A percentile compares a stretch with the other conserved stretches of the same genome.
Conservation (phyloP, 208 protist species). For the Paratrypanosoma confusum region DNA sequence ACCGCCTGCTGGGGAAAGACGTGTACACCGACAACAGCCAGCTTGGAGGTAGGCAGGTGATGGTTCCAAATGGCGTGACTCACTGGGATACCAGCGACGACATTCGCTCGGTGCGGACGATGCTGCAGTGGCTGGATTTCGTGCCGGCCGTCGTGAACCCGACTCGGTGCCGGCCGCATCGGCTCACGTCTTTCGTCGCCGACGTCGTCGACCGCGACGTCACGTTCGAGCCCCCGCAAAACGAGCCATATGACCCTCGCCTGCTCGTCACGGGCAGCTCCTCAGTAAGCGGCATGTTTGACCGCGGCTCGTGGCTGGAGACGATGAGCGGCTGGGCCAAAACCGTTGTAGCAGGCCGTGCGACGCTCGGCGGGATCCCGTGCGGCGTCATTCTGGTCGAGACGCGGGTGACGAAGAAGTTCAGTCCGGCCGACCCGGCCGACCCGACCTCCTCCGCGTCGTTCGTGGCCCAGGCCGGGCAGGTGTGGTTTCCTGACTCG, state of each 20-base stretch:
- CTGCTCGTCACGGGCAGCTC: slow-evolving; percentile 50
- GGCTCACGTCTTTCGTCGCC: slow-evolving; percentile 14
- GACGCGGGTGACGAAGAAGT: slow-evolving; percentile 89
- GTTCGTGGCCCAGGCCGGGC: slow-evolving; percentile 74
- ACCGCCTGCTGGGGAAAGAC: slow-evolving; percentile 91
- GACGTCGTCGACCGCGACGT: slow-evolving; percentile 78
- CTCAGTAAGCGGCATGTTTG: slow-evolving; percentile 74
- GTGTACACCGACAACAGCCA: slow-evolving; percentile 97
- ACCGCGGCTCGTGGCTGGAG: slow-evolving; percentile 87
- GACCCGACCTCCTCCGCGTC: slow-evolving; percentile 71
- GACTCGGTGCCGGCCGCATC: slow-evolving; percentile 28
- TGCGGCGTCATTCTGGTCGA: slow-evolving; percentile 97
- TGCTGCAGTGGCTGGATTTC: slow-evolving; percentile 87
- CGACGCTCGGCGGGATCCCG: slow-evolving; percentile 95
- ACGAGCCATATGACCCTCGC: slow-evolving; percentile 77
- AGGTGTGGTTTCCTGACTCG: slow-evolving; percentile 97
- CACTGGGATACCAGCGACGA: slow-evolving; percentile 85
- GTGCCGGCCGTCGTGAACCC: slow-evolving; percentile 58
- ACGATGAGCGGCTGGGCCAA: slow-evolving; percentile 93
- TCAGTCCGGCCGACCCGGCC: slow-evolving; percentile 93
- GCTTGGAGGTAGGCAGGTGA: slow-evolving; percentile 95
- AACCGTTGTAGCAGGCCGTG: slow-evolving; percentile 93
- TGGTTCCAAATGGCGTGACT: slow-evolving; percentile 95
- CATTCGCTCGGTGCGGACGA: slow-evolving; percentile 45
- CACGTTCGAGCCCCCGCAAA: slow-evolving; percentile 46